Evolutionary conservation across 345 rosid genomes (phyloP).

Genomic region (Jatropha curcas): DNA sequence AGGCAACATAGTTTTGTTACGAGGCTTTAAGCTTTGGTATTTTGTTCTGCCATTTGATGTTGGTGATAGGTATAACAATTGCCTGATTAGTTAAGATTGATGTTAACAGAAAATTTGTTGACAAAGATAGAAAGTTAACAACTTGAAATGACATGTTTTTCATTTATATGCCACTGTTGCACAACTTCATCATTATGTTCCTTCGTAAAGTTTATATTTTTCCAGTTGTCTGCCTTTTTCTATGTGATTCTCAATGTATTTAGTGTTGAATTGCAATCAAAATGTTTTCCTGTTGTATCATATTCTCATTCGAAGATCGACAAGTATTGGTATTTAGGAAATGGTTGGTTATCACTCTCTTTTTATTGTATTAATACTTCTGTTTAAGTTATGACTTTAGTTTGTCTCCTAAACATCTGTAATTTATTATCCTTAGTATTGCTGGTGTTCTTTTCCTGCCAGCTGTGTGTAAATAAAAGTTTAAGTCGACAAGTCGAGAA

Average conservation of each 20-base stretch:
- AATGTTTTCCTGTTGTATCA: not conserved
- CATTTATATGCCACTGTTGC: not conserved
- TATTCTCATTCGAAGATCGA: not conserved
- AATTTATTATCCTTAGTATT: not conserved
- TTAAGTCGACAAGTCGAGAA: not conserved
- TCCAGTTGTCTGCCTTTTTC: not conserved
- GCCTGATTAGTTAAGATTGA: not conserved
- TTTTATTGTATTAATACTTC: not conserved
- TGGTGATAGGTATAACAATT: not conserved
- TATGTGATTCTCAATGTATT: not conserved
- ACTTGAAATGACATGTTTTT: not conserved
- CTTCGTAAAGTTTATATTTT: not conserved
- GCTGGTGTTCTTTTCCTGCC: not conserved
- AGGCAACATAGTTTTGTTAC: constrained; percentile 5
- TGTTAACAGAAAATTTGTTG: not conserved
- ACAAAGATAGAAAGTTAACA: constrained; percentile 2
- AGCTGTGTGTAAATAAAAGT: not conserved
- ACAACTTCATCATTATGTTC: not conserved
- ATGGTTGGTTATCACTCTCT: not conserved
- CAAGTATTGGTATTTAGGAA: not conserved
- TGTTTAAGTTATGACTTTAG: not conserved
- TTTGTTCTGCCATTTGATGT: not conserved
- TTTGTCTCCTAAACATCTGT: not conserved
- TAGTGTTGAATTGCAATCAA: not conserved
- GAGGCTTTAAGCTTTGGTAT: not conserved